phyloP scores from a whole-genome alignment of 495 filamentous ascomycete species.

The Platismatia glauca region DNA sequence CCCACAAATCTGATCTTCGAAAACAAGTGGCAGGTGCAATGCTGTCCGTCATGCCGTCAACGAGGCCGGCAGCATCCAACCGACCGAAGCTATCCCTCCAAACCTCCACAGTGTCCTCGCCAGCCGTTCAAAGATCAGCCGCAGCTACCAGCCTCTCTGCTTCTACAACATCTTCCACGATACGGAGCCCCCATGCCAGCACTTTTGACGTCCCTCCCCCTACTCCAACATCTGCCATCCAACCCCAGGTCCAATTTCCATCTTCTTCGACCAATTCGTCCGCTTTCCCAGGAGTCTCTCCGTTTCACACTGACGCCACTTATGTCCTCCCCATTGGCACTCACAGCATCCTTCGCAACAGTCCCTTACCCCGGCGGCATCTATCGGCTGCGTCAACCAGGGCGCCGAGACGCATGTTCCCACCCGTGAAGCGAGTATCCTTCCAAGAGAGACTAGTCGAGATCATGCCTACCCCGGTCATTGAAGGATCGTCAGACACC shows the following conservation, averaged over 20 bases:
- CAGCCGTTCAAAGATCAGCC: slow-evolving; percentile 43
- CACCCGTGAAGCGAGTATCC: slow-evolving; percentile 18
- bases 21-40: slow-evolving; percentile 20
- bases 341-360: slow-evolving; percentile 71
- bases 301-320: slow-evolving; percentile 35
- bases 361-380: slow-evolving; percentile 42
- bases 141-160: slow-evolving; percentile 49
- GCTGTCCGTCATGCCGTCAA: slow-evolving; percentile 23
- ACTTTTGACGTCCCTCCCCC: slow-evolving; percentile 62
- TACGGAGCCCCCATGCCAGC: slow-evolving; percentile 76
- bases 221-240: slow-evolving; percentile 40
- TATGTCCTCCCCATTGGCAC: slow-evolving; percentile 59
- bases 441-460: slow-evolving; percentile 20
- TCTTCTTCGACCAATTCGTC: slow-evolving; percentile 28
- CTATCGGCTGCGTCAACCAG: slow-evolving; percentile 15
- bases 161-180: slow-evolving; percentile 61
- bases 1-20: slow-evolving; percentile 21
- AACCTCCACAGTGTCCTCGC: slow-evolving; percentile 46
- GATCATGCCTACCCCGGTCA: slow-evolving; percentile 18
- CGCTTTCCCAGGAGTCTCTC: slow-evolving; percentile 27
- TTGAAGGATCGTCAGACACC: slow-evolving; percentile 14
- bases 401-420: slow-evolving; percentile 17
- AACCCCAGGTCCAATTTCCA: slow-evolving; percentile 26
- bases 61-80: slow-evolving; percentile 39
- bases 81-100: slow-evolving; percentile 76